A percentile compares a stretch with the other conserved stretches of the same genome.
These are phyloP conservation scores for Oenanthe javanica DNA, from an alignment of 140 eudicot genomes.

Conservation along the genomic window DNA sequence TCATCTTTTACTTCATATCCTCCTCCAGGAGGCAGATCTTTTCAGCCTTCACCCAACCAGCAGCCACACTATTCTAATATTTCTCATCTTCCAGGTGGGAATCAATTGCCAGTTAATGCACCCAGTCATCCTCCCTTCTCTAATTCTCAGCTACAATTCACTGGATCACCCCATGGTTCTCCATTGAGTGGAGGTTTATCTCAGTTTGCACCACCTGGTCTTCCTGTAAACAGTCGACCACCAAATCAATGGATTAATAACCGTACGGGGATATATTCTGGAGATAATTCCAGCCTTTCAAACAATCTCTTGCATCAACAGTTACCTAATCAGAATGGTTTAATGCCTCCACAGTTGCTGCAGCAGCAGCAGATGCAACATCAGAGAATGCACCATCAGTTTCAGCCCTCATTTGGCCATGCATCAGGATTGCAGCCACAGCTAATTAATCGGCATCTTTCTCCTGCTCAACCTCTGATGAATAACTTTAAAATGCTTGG, in stretches of 20 bases:
- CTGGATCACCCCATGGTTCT: constrained; percentile 51
- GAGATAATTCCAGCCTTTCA: constrained; percentile 23
- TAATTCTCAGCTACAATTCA: constrained; percentile 44
- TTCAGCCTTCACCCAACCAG: constrained; percentile 48
- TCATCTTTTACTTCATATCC: constrained; percentile 76
- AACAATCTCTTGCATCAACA: constrained; percentile 30
- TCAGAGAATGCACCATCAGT: constrained; percentile 30
- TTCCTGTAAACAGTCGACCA: constrained; percentile 35
- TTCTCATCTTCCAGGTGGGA: constrained; percentile 39
- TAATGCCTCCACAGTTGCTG: constrained; percentile 33
- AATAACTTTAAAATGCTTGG: constrained; percentile 44
- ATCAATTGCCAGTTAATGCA: constrained; percentile 44
- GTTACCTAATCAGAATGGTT: constrained; percentile 34
- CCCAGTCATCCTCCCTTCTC: constrained; percentile 38
- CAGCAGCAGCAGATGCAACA: constrained; percentile 35
- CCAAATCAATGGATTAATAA: constrained; percentile 31
- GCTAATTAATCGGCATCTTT: constrained; percentile 23
- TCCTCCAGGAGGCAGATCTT: constrained; percentile 62
- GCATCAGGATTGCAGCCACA: constrained; percentile 36
- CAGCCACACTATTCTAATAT: constrained; percentile 35
- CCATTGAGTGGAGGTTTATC: constrained; percentile 58
- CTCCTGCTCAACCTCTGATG: constrained; percentile 38
- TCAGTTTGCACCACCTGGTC: constrained; percentile 53
- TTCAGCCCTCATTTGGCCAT: constrained; percentile 30
- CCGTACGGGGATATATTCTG: constrained; percentile 17